These are phyloP conservation scores for Sugiyamaella novakii DNA, from an alignment of 1,139 yeast genomes.

Conservation along the genomic window DNA sequence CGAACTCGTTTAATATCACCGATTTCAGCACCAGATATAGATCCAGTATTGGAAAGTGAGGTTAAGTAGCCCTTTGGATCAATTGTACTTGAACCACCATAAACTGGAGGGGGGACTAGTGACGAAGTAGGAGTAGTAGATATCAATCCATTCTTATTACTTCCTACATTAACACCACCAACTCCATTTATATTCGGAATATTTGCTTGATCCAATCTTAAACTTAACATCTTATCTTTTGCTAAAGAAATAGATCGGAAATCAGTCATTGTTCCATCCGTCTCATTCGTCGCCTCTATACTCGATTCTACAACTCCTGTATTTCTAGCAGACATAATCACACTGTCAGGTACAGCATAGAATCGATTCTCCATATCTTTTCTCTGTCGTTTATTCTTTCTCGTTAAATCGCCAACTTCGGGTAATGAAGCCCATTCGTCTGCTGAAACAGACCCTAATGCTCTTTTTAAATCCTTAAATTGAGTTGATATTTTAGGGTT, in stretches of 20 bases:
- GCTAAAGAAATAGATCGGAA: conserved; percentile 56
- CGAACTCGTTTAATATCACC: conserved; percentile 64
- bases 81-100: conserved; percentile 27
- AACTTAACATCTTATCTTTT: conserved; percentile 54
- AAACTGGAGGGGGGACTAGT: background rate
- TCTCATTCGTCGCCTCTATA: conserved; percentile 41
- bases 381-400: conserved; percentile 72
- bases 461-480: conserved; percentile 64
- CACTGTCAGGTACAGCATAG: conserved; percentile 82
- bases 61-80: conserved; percentile 48
- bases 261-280: conserved; percentile 45
- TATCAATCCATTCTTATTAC: conserved; percentile 4
- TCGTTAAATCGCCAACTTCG: conserved; percentile 86
- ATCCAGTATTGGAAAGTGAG: conserved; percentile 37
- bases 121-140: conserved; percentile 12
- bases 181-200: conserved; percentile 17
- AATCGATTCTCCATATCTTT: conserved; percentile 63
- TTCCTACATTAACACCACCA: background rate
- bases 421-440: conserved; percentile 85
- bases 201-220: conserved; percentile 48
- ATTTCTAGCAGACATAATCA: conserved; percentile 47
- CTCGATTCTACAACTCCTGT: conserved; percentile 41
- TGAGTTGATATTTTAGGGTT: conserved; percentile 46
- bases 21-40: conserved; percentile 36
- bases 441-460: conserved; percentile 57